Base-by-base conservation (phyloP, 2,329 filamentous ascomycete genomes). In the Drechslerella dactyloides region DNA sequence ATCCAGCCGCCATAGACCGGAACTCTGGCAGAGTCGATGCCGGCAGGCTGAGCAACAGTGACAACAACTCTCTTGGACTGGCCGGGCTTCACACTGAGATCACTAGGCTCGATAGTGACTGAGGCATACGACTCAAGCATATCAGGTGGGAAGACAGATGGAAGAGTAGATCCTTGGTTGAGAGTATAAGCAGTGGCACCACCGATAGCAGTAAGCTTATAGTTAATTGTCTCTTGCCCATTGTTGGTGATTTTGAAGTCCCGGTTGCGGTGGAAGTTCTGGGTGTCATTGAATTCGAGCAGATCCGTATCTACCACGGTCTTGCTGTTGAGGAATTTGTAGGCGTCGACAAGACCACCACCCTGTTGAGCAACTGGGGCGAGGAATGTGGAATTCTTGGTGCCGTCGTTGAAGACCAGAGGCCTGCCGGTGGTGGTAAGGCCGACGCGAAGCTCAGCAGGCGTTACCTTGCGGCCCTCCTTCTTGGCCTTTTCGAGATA, bases 281-380 rank as follows among this genome's bases (percentile, higher is more conserved):
- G 84, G 0, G 85, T 86, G 77, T 89, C 86, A 76, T 89, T 88
- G 79, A 88, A 87, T 2, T 84, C 82, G 13, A 89, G 78, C 77
- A 83, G 85, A n/a, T 84, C 84, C 8, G 81, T 82, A 75, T 82
- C 83, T 19, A 88, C 79, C 11, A 85, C 76, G 1, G 83, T 83
- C 1, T 81, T 84, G 15, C 83, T 80, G 74, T 84, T 82, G 4
- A 86, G 84, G 2, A 85, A 85, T 64, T 87, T 84, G 73, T 84
- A 84, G 2, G 85, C 86, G 74, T 87, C 84, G 54, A 89, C 79
- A 11, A 88, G 79, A 40, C 87, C 87, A 27, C 79, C 83, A 10
- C 87, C 87, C 75, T 87, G 85, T 76, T 89, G 86, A 1, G 83
- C 78, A 11, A 86, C 83, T 0, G 86, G 85, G 0, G 77, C 78